Base-by-base conservation (phyloP, 208 protist species). In the Crithidia thermophila region DNA sequence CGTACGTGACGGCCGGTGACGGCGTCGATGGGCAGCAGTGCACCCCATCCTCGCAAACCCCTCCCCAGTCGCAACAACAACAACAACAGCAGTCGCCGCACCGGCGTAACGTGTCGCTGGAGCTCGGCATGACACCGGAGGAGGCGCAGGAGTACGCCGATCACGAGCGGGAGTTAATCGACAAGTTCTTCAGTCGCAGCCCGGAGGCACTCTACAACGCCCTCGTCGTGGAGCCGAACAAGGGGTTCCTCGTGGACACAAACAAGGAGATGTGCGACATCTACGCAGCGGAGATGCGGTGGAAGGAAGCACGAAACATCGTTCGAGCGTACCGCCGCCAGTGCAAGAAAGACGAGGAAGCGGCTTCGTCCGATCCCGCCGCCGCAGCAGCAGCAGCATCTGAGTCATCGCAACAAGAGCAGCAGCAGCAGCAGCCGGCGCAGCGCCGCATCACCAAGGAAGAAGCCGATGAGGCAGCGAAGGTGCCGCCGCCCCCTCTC, bases 241-340 rank as follows among this genome's bases (percentile, higher is more conserved):
- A 23, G 3, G 75, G 71, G n/a, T 71, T 71, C 34, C 51, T 86
- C 0, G 70, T 84, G 1, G 78, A 84, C 37, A 90, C 77, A n/a
- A 87, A 90, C 53, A 71, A 70, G 11, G 77, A 90, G 30, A 86
- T 90, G 76, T 78, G 70, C 30, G 47, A 52, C 7, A 33, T 86
- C 11, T 82, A 90, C 57, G 67, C 69, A 16, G 68, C 73, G 23
- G 84, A 90, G 57, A 42, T 28, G 23, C 58, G 36, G 18, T 90
- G 84, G 84, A 72, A 67, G 40, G 68, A 30, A 13, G 70, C 77
- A 10, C 70, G 77, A 13, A 61, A 67, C 18, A 42, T 79, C 6
- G 72, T 82, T 33, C 55, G 62, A 7, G 59, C 56, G 14, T 79
- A 82, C 60, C 65, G 72, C 2, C 51, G 34, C 16, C 77, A 82